Conservation (phyloP, 2,329 filamentous ascomycete species). For the Cryphonectria parasitica region DNA sequence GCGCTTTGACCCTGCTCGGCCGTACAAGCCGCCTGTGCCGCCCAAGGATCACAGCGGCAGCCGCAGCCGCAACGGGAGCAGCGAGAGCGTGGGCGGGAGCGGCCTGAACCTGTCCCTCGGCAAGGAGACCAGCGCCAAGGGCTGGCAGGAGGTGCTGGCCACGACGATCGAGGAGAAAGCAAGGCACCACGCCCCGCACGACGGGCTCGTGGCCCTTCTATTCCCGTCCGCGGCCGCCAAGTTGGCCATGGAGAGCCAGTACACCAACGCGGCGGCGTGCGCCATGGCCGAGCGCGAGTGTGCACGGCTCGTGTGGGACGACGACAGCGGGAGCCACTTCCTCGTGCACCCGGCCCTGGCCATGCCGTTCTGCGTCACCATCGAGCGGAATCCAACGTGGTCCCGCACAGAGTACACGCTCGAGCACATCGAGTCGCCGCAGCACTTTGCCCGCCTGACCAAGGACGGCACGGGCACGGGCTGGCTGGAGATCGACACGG, state of each 20-base stretch:
- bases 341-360: conserved; percentile 66
- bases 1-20: conserved; percentile 63
- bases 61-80: conserved; percentile 30
- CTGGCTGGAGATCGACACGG: conserved; percentile 65
- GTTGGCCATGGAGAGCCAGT: conserved; percentile 60
- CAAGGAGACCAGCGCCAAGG: conserved; percentile 43
- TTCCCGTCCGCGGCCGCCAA: conserved; percentile 69
- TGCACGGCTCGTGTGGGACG: conserved; percentile 73
- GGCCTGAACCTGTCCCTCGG: conserved; percentile 36
- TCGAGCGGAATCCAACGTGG: conserved; percentile 63
- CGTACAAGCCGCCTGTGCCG: conserved; percentile 51
- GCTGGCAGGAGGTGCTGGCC: conserved; percentile 61
- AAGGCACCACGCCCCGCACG: conserved; percentile 57
- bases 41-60: conserved; percentile 20
- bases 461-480: conserved; percentile 63
- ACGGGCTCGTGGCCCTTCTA: conserved; percentile 68
- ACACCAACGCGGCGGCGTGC: conserved; percentile 62
- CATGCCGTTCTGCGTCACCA: conserved; percentile 64
- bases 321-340: conserved; percentile 62
- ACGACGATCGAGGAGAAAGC: conserved; percentile 62
- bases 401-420: conserved; percentile 66
- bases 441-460: conserved; percentile 63
- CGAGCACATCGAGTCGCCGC: conserved; percentile 65
- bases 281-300: conserved; percentile 70
- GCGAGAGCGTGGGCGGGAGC: conserved; percentile 31